Conservation (phyloP, 202 grass and related monocot genomes). For the Zizania palustris region DNA sequence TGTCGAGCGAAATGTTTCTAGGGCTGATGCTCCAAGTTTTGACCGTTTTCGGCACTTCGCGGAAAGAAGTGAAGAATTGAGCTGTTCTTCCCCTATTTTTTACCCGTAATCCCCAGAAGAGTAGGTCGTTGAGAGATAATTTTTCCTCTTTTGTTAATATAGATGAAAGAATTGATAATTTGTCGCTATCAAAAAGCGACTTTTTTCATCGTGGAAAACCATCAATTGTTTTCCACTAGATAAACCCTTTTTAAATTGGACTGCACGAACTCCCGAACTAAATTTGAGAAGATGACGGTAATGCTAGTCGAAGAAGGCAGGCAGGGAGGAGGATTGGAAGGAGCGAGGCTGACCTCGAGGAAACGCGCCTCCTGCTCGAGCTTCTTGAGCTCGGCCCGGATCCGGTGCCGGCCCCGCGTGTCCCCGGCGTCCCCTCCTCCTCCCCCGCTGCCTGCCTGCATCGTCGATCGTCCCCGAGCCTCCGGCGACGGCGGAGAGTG, state of each 20-base stretch:
- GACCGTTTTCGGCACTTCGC: neutral
- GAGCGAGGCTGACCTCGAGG: conserved; percentile 54
- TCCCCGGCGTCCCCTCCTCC: conserved; percentile 42
- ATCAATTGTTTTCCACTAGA: no score
- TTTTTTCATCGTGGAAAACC: no score
- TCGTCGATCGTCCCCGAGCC: conserved; percentile 2
- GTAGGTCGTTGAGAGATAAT: neutral
- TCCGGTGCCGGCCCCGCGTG: conserved; percentile 67
- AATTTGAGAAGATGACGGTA: neutral
- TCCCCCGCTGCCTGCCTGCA: conserved; percentile 42
- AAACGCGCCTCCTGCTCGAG: conserved; percentile 85
- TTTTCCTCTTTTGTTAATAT: neutral
- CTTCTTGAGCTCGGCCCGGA: conserved; percentile 82
- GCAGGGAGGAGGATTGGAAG: neutral
- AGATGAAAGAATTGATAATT: neutral
- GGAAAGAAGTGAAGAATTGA: neutral
- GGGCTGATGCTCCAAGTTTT: neutral
- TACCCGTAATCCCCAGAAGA: neutral
- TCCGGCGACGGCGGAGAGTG: neutral
- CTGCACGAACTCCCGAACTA: neutral
- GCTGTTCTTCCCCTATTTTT: neutral
- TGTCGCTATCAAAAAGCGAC: no score
- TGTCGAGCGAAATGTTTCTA: neutral
- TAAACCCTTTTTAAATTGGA: no score
- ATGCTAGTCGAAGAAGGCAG: neutral